phyloP scores from a whole-genome alignment of 441 rosid species.

The Pelargonium citronellum region DNA sequence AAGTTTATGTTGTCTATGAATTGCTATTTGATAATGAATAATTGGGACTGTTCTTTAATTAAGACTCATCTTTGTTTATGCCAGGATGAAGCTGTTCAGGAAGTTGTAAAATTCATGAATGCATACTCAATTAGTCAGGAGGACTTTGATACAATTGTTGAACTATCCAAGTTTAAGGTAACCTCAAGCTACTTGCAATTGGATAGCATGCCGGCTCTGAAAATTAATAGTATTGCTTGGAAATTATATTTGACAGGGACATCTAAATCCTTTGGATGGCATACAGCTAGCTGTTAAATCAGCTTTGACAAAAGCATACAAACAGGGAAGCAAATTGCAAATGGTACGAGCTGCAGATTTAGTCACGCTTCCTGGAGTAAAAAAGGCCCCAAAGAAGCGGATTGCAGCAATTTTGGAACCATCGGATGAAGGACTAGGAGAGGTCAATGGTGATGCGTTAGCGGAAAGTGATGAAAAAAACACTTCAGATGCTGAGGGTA shows the following conservation, averaged over 20 bases:
- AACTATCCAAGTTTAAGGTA: constrained; percentile 80
- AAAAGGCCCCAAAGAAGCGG: constrained; percentile 74
- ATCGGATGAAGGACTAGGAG: constrained; percentile 47
- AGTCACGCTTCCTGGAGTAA: constrained; percentile 71
- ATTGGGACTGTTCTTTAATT: neutral
- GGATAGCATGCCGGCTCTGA: neutral
- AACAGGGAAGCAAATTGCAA: constrained; percentile 55
- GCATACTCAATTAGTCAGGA: constrained; percentile 82
- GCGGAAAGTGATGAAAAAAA: constrained; percentile 58
- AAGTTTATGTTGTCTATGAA: constrained; percentile 6
- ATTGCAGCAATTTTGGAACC: constrained; percentile 79
- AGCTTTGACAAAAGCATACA: constrained; percentile 80
- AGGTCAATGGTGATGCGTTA: constrained; percentile 47
- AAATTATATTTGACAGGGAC: constrained; percentile 50
- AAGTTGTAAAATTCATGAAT: constrained; percentile 89
- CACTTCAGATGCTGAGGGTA: constrained; percentile 69
- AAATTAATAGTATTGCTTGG: constrained; percentile 1
- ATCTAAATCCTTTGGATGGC: constrained; percentile 75
- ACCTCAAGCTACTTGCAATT: neutral
- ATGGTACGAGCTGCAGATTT: constrained; percentile 84
- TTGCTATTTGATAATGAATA: neutral
- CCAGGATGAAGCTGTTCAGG: constrained; percentile 85
- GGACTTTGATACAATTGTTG: constrained; percentile 72
- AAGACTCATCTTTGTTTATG: neutral
- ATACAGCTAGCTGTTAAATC: constrained; percentile 75